phyloP scores from a whole-genome alignment of 495 filamentous ascomycete genomes.

The Penicillium soppii region DNA sequence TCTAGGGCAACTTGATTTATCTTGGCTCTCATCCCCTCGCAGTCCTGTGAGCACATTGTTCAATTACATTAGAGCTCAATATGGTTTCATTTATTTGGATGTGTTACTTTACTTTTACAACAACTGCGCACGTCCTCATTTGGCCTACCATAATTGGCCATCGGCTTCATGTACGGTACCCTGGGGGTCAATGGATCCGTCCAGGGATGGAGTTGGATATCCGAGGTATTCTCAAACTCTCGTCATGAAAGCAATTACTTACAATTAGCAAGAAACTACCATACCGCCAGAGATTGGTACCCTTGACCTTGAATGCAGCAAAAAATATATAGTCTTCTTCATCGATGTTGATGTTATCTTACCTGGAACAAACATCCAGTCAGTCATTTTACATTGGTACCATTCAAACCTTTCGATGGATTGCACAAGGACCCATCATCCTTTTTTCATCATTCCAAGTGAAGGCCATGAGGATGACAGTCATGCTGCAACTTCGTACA shows the following conservation, averaged over 20 bases:
- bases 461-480: background rate
- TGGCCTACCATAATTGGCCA: background rate
- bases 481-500: conserved; percentile 24
- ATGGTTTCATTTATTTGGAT: background rate
- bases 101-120: background rate
- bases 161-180: conserved; percentile 14
- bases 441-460: background rate
- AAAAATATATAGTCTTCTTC: conserved; percentile 29
- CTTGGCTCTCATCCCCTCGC: too few species aligned
- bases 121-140: background rate
- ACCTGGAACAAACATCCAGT: conserved; percentile 17
- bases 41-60: background rate
- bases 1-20: background rate
- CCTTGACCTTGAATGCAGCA: conserved; percentile 6
- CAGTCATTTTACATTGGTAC: conserved; percentile 41
- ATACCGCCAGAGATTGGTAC: conserved; percentile 22
- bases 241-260: background rate
- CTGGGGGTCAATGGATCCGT: conserved; percentile 5
- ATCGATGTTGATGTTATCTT: conserved; percentile 38
- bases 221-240: conserved; percentile 3
- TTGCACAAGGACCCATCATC: background rate
- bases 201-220: conserved; percentile 14
- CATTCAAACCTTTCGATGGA: conserved; percentile 24
- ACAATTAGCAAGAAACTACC: conserved; percentile 12
- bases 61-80: background rate